These are phyloP conservation scores for Penicillium sp. DNA, from an alignment of 2,329 filamentous ascomycete species.

Conservation along the genomic window DNA sequence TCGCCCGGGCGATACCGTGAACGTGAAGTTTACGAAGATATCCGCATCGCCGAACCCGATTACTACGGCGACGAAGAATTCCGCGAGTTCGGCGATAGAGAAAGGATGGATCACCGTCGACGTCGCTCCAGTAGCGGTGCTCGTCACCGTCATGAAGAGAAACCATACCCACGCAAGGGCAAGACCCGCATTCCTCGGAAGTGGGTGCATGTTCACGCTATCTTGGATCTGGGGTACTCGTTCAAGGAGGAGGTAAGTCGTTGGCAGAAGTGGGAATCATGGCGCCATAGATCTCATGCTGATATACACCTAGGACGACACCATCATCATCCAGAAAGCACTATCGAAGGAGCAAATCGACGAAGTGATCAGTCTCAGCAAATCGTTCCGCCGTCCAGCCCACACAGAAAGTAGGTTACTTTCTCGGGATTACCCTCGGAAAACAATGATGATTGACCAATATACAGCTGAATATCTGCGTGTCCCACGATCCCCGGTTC, in stretches of 20 bases:
- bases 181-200: constrained; percentile 86
- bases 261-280: background rate
- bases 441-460: constrained; percentile 7
- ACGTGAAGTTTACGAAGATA: constrained; percentile 66
- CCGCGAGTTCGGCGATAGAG: constrained; percentile 67
- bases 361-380: constrained; percentile 80
- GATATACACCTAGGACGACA: constrained; percentile 64
- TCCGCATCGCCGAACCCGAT: constrained; percentile 69
- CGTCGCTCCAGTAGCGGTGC: constrained; percentile 50
- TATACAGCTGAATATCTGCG: constrained; percentile 29
- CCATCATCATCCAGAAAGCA: constrained; percentile 80
- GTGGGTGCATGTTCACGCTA: constrained; percentile 77
- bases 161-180: constrained; percentile 75
- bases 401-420: constrained; percentile 35
- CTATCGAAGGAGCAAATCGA: constrained; percentile 91
- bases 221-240: constrained; percentile 84
- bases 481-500: constrained; percentile 28
- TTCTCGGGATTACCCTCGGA: constrained; percentile 7
- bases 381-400: constrained; percentile 54
- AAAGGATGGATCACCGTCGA: constrained; percentile 54
- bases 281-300: background rate
- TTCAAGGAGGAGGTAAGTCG: constrained; percentile 78
- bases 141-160: constrained; percentile 41
- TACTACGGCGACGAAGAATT: constrained; percentile 74
- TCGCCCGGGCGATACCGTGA: constrained; percentile 65